Base-by-base conservation (phyloP, 2,329 filamentous ascomycete genomes). In the Aspergillus versicolor region DNA sequence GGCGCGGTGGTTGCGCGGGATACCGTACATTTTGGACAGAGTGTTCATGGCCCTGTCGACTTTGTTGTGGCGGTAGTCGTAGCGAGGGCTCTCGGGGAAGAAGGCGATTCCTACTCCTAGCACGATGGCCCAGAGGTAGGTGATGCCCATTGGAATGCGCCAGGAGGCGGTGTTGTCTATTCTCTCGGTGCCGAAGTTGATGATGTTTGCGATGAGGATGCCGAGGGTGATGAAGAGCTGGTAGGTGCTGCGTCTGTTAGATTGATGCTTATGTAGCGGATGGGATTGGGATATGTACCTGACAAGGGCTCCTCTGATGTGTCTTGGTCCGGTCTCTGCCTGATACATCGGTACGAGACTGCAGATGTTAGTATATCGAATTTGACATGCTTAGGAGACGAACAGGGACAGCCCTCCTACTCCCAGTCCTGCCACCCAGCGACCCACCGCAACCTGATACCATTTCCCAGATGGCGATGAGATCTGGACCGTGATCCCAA, bases 51-150 rank as follows among this genome's bases (percentile, higher is more conserved):
- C 82, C 42, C 72, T 69, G 2, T 84, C 80, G 19, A 76, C 72
- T n/a, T 79, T 78, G 37, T 81, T 81, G 38, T 79, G 69, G n/a
- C 84, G 79, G 67, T 83, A 86, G 42, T 82, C 82, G 73, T 80
- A 85, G 2, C 83, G 80, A 4, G 84, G 84, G 11, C 78, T 82
- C 62, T 86, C 84, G 0, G 79, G 79, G 60, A 86, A 79, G 63
- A 83, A 77, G 6, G 79, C 60, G 56, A 86, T 84, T 6, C 82
- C 82, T 17, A 74, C 52, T 1, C 79, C 79, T 61, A 86, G 81
- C 43, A 85, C 76, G 4, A 77, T 65, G 2, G 82, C 80, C 77
- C 81, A 85, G 58, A 84, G 70, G 65, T 83, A 85, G 2, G 81
- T 82, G 32, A 86, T 70, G 1, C 82, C 84, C 75, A 85, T 82